phyloP scores from a whole-genome alignment of 306 rosid species.

The Fragaria nilgerrensis region DNA sequence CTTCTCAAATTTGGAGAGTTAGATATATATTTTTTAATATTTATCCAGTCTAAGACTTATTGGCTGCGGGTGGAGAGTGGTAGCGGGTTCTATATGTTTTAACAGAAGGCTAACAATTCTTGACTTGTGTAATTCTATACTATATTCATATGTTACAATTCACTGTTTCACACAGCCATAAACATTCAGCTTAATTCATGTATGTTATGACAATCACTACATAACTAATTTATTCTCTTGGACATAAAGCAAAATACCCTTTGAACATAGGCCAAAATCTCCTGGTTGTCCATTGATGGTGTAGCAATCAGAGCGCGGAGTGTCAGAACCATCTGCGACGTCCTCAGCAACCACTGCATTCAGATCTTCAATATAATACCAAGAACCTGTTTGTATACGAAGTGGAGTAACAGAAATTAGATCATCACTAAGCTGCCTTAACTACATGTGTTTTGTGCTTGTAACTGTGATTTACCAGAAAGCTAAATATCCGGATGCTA shows the following conservation, averaged over 20 bases:
- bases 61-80: no score
- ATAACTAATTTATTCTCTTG: background rate
- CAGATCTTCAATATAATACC: background rate
- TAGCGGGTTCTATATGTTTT: background rate
- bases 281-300: conserved; percentile 13
- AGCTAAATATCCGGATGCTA: no score
- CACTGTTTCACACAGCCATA: background rate
- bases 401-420: background rate
- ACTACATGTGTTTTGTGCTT: no score
- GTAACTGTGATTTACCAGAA: no score
- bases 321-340: background rate
- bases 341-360: background rate
- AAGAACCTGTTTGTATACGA: background rate
- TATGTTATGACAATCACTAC: background rate
- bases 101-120: background rate
- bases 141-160: background rate
- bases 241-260: background rate
- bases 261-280: background rate
- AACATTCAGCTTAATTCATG: background rate
- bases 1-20: background rate
- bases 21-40: no score
- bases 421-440: no score
- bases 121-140: background rate
- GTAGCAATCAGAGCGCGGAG: background rate
- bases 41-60: no score